phyloP scores from a whole-genome alignment of 2,329 filamentous ascomycete species.

The Fusarium metavorans region DNA sequence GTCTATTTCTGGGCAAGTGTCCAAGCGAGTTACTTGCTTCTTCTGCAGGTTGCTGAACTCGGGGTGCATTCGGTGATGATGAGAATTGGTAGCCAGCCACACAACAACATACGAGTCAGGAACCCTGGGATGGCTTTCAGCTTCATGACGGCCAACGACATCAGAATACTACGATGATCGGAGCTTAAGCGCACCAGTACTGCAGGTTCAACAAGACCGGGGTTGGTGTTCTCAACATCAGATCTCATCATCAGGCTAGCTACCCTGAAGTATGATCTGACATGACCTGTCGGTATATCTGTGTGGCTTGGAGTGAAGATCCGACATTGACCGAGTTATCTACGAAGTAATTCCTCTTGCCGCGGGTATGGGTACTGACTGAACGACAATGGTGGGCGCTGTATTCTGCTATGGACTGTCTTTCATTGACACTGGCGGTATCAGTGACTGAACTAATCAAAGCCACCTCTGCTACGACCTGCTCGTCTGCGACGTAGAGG shows the following conservation, averaged over 20 bases:
- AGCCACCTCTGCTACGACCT: too few relatives aligned
- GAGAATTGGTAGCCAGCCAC: neutral
- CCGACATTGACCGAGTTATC: neutral
- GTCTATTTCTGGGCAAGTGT: neutral
- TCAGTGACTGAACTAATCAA: too few relatives aligned
- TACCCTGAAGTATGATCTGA: neutral
- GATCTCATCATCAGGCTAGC: neutral
- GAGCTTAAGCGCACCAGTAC: neutral
- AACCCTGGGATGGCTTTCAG: neutral
- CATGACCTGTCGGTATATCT: neutral
- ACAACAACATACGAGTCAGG: neutral
- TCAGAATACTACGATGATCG: conserved; percentile 8
- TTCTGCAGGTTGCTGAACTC: neutral
- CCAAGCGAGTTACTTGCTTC: neutral
- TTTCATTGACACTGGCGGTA: too few relatives aligned
- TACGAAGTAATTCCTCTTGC: neutral
- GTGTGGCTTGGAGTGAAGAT: neutral
- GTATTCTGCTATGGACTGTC: neutral
- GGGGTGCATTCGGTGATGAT: neutral
- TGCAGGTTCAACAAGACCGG: neutral
- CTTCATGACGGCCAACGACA: neutral
- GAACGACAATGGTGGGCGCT: neutral
- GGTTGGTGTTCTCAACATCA: neutral
- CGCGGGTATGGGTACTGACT: neutral
- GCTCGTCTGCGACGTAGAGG: too few relatives aligned